Evolutionary conservation across 1,284 basidiomycete species (phyloP).

Genomic region (Pholiota adiposa): DNA sequence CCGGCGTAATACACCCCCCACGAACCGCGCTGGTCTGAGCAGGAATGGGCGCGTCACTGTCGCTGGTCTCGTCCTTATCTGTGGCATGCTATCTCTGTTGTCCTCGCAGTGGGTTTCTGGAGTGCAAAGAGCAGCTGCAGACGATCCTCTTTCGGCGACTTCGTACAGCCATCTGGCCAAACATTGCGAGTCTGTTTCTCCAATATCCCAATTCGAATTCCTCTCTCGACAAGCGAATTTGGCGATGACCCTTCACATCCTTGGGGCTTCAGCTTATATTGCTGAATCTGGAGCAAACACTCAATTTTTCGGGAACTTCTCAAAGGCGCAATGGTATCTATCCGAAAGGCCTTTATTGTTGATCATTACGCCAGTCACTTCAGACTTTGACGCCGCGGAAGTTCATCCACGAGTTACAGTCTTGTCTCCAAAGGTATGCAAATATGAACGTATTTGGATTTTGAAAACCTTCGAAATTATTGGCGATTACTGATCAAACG

Average conservation of each 20-base stretch:
- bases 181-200: conserved; percentile 55
- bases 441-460: background rate
- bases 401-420: conserved; percentile 54
- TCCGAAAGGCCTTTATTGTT: conserved; percentile 82
- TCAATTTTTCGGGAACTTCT: conserved; percentile 75
- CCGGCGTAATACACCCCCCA: background rate
- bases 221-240: conserved; percentile 55
- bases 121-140: background rate
- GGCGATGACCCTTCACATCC: conserved; percentile 49
- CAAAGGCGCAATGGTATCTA: conserved; percentile 62
- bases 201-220: conserved; percentile 56
- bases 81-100: background rate
- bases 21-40: too few relatives aligned
- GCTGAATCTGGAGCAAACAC: conserved; percentile 78
- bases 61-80: background rate
- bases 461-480: background rate
- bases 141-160: background rate
- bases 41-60: background rate
- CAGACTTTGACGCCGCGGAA: conserved; percentile 4
- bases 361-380: conserved; percentile 52
- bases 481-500: too few relatives aligned
- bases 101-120: background rate
- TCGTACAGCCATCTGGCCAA: conserved; percentile 23
- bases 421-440: conserved; percentile 61
- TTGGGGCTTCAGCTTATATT: conserved; percentile 67